Base-by-base conservation (phyloP, 2,329 filamentous ascomycete genomes). In the Emmonsiellopsis sp. region DNA sequence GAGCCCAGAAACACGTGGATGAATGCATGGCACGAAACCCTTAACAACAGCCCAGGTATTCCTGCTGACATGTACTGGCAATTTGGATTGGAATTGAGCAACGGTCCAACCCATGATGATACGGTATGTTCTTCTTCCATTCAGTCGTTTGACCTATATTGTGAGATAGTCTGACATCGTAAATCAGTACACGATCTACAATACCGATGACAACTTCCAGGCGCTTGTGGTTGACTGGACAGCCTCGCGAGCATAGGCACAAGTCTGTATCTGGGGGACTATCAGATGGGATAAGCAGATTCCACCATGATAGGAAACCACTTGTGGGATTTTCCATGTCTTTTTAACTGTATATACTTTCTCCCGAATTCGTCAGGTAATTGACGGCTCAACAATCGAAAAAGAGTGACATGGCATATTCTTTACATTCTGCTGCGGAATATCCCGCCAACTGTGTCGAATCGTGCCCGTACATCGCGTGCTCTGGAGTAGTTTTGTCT, bases 21-120 rank as follows among this genome's bases (percentile, higher is more conserved):
- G 59, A 58, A 60, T 7, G 61, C 63, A 2, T 73, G 69, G 69
- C 66, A 72, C 54, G 49, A 63, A 32, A 69, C 67, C 0, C 60
- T 69, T 2, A 55, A 71, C 13, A 58, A 63, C 34, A 62, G 65
- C 1, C 65, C 61, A 5, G 67, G 65, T 43, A 57, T 72, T 2
- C 64, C 67, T 2, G 70, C 52, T 1, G 66, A 73, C 60, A 62
- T 69, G 53, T 71, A 64, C 52, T 73, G 70, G 71, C 71, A 73
- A 55, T 67, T 61, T 45, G 66, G 65, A 7, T 61, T 67, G 47
- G 63, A 58, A 0, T 42, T 70, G 37, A 67, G 63, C 46, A 56
- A 53, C 8, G 67, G 66, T 5, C 44, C 54, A 49, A 66, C 66
- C 7, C 55, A 60, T 3, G 54, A 69, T 49, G 66, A 69, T 52